Evolutionary conservation across 345 rosid species (phyloP), one percentile per base, ranked within the genome.

Genomic region (Kandelia obovata): DNA sequence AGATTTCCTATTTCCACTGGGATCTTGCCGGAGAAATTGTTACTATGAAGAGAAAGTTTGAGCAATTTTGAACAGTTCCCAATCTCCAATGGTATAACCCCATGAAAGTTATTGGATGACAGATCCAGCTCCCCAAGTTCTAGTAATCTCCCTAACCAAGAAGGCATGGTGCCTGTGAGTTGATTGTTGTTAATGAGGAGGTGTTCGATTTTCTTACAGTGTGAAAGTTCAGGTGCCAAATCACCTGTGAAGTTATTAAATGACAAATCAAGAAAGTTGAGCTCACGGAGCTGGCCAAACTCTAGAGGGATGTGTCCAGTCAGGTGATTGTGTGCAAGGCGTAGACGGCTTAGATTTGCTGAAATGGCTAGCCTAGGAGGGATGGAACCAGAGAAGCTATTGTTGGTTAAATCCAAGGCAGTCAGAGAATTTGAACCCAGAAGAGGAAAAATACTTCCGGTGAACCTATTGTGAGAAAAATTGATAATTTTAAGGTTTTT

Each of bases 61-160:
- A 91, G 88, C 35, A 94, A 75, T 68, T 62, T 69, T 6, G 88
- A 85, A 76, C 91, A 89, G 64, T 78, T 84, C 59, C 93, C 96
- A 10, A 94, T 75, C 65, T 85, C 87, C 1, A 69, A 64, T 26
- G 98, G 97, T 30, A 94, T 71, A 7, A 73, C 65, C 31, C 96
- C 98, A 23, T 58, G 53, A 68, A 94, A 83, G 60, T 74, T 76
- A 69, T 94, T 94, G 70, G 81, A 88, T 25, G 93, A 88, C 52
- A 94, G 86, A 74, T 91, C 87, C 0, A 93, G 88, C 73, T 93
- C 98, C 15, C 98, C 98, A 4, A 91, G 80, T 55, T 84, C 78
- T 35, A 74, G 75, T 64, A 91, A 75, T 39, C 73, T 75, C 27
- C 97, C 98, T 56, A 93, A 71, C 98, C 96, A 93, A 58, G 80